Base-by-base conservation (phyloP, 139 green algal genomes). In the Chlamydomonas sp. region DNA sequence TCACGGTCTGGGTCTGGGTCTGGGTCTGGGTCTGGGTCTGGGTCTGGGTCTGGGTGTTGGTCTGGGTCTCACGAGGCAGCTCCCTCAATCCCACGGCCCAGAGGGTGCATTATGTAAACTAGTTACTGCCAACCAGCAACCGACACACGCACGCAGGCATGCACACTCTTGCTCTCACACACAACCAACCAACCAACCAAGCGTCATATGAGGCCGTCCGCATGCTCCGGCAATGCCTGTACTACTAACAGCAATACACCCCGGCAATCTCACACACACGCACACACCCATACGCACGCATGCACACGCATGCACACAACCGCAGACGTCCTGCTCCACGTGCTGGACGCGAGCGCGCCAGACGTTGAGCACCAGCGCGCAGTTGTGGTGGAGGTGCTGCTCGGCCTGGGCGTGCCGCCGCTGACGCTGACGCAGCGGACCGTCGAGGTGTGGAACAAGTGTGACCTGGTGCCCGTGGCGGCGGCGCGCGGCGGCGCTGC, bases 321-420 rank as follows among this genome's bases (percentile, higher is more conserved):
- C 3, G 61, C 71, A 1, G 85, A 92, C 62, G 33, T 90, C 61
- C 76, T 92, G 39, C 33, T 92, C 37, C 87, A 92, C 70, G 87
- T 92, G 13, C 35, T 92, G 37, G 87, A 92, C 64, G 84, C 80
- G 29, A 74, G 47, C 62, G 68, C 68, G 13, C 69, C 73, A 1
- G 29, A 84, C 30, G 79, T 80, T 30, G 38, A 67, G 31, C 22
- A 77, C 61, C 86, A 91, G 72, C 74, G 84, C 2, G 34, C 37
- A 3, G 63, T 81, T 0, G 85, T 92, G 38, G 39, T 91, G 16
- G 30, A 71, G 16, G 76, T 91, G 47, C 49, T 76, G 31, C 58
- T 34, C 16, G 20, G 48, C 22, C 71, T 76, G 29, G 71, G 71
- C 8, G 62, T 76, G 31, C 30, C 5, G 26, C 47, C 61, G 49